These are phyloP conservation scores for Teunomyces tritomae DNA, from an alignment of 805 yeast species.

Conservation along the genomic window DNA sequence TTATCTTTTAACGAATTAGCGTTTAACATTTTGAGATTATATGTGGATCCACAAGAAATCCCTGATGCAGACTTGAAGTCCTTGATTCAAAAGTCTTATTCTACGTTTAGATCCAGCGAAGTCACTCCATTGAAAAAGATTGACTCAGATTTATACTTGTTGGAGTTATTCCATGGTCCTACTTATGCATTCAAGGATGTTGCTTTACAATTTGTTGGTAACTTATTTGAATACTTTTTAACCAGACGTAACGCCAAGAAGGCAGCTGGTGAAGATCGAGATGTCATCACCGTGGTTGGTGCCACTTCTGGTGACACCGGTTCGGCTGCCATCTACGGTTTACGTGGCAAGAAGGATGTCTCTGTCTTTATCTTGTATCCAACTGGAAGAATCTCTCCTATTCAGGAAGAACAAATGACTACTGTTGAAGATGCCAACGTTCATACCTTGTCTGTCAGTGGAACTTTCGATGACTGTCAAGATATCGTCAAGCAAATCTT, in stretches of 20 bases:
- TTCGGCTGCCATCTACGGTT: slow-evolving; percentile 97
- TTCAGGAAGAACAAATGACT: slow-evolving; percentile 98
- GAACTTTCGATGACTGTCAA: slow-evolving; percentile 98
- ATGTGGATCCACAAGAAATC: slow-evolving; percentile 71
- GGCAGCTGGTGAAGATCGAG: slow-evolving; percentile 55
- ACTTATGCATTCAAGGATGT: slow-evolving; percentile 99
- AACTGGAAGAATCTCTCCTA: slow-evolving; percentile 94
- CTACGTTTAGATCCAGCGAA: slow-evolving; percentile 85
- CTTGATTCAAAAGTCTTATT: slow-evolving; percentile 70
- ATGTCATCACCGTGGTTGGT: slow-evolving; percentile 92
- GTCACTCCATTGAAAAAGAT: slow-evolving; percentile 82
- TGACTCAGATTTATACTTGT: slow-evolving; percentile 60
- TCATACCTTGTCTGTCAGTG: slow-evolving; percentile 91
- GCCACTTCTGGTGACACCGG: slow-evolving; percentile 99
- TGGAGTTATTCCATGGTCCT: slow-evolving; percentile 98
- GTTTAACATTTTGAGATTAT: slow-evolving; percentile 76
- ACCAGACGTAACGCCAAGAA: slow-evolving; percentile 63
- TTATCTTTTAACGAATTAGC: slow-evolving; percentile 85
- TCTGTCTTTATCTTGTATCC: slow-evolving; percentile 95
- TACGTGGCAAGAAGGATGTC: slow-evolving; percentile 96
- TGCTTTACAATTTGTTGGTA: slow-evolving; percentile 97
- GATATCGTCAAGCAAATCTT: slow-evolving; percentile 91
- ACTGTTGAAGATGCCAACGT: slow-evolving; percentile 91
- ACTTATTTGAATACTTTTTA: slow-evolving; percentile 89
- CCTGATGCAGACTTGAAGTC: slow-evolving; percentile 62